phyloP scores from a whole-genome alignment of 257 asterid species.

The Paraleonurus japonicus region DNA sequence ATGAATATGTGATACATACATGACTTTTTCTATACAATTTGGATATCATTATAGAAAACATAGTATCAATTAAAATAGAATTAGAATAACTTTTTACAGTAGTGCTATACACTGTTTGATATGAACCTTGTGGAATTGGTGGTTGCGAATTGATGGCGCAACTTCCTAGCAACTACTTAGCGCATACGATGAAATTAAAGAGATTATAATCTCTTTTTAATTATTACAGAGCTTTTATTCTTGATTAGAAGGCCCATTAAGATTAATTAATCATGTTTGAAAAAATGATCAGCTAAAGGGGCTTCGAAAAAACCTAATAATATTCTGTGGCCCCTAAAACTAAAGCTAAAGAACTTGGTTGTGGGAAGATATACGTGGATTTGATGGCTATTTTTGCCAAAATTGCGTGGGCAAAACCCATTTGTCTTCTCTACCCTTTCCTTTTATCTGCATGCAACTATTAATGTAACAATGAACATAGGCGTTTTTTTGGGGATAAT shows the following conservation, averaged over 20 bases:
- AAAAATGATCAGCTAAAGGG: slow-evolving; percentile 4
- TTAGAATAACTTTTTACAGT: not conserved
- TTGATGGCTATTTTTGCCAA: slow-evolving; percentile 14
- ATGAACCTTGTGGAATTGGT: slow-evolving; percentile 33
- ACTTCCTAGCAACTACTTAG: slow-evolving; percentile 47
- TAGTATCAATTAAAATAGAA: not conserved
- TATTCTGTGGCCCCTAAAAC: slow-evolving; percentile 29
- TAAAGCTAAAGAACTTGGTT: slow-evolving; percentile 13
- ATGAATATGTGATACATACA: too few species aligned
- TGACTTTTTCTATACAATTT: too few species aligned
- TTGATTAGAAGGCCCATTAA: slow-evolving; percentile 29
- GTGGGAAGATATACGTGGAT: slow-evolving; percentile 19
- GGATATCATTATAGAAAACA: not conserved
- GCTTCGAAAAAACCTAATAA: slow-evolving; percentile 8
- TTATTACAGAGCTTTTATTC: slow-evolving; percentile 16
- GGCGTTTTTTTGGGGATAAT: too few species aligned
- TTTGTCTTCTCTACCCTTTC: not conserved
- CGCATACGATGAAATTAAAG: slow-evolving; percentile 15
- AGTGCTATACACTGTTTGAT: slow-evolving; percentile 11
- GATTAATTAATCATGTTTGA: not conserved
- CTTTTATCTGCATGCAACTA: slow-evolving; percentile 29
- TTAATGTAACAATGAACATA: not conserved
- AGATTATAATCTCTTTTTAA: slow-evolving; percentile 13
- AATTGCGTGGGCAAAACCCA: not conserved
- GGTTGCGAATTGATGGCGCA: slow-evolving; percentile 53